These are phyloP conservation scores for Eucalyptus caleyi DNA, from an alignment of 345 rosid species.

Conservation along the genomic window DNA sequence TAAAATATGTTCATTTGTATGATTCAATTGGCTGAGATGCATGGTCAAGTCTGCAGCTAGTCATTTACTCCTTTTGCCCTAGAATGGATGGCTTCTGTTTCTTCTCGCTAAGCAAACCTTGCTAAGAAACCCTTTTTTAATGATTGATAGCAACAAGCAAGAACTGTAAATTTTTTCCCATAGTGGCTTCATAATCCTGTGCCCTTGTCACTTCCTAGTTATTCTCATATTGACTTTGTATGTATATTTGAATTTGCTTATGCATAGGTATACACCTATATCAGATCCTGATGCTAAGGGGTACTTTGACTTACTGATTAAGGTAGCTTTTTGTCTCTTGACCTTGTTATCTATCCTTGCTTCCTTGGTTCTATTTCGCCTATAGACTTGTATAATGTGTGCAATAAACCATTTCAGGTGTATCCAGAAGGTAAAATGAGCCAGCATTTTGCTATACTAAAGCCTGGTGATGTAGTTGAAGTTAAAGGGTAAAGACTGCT, in stretches of 20 bases:
- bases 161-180: not conserved
- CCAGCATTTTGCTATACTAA: conserved; percentile 90
- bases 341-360: not conserved
- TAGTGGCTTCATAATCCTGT: not conserved
- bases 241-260: not conserved
- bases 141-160: not conserved
- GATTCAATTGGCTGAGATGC: not conserved
- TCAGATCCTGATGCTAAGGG: conserved; percentile 90
- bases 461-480: conserved; percentile 85
- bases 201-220: not conserved
- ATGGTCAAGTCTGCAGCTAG: not conserved
- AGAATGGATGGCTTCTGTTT: not conserved
- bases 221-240: not conserved
- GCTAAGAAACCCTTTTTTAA: not conserved
- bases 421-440: conserved; percentile 99
- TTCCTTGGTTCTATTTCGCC: not conserved
- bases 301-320: conserved; percentile 75
- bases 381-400: not conserved
- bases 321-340: conserved; percentile 27
- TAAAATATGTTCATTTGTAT: not conserved
- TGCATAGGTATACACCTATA: conserved; percentile 82
- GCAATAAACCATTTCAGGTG: conserved; percentile 32
- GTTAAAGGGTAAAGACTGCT: conserved; percentile 60
- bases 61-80: not conserved
- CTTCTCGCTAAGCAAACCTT: not conserved